Conservation (phyloP, 2,329 filamentous ascomycete species). For the Colletotrichum spaethianum region DNA sequence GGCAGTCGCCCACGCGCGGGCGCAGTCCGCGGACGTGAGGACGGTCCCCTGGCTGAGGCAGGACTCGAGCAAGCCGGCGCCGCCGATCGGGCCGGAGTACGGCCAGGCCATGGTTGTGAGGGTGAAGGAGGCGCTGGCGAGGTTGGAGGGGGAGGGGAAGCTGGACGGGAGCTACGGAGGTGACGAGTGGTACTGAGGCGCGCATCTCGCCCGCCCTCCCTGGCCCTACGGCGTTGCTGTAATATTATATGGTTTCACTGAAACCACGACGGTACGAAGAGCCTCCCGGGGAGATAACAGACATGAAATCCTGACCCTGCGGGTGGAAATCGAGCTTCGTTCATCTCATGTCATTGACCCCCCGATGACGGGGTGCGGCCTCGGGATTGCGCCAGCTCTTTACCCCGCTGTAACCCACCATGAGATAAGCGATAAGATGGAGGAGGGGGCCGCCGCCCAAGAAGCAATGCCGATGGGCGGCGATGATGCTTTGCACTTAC, state of each 20-base stretch:
- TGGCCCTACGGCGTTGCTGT: neutral
- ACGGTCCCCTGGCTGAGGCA: slow-evolving; percentile 46
- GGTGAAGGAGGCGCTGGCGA: slow-evolving; percentile 44
- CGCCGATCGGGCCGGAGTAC: slow-evolving; percentile 47
- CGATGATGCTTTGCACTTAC: neutral
- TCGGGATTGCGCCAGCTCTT: slow-evolving; percentile 25
- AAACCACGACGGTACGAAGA: no score
- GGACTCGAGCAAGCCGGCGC: slow-evolving; percentile 43
- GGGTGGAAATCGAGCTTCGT: neutral
- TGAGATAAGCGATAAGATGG: slow-evolving; percentile 37
- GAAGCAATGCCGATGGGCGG: slow-evolving; percentile 10
- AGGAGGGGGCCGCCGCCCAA: neutral
- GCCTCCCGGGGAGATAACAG: no score
- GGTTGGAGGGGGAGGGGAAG: slow-evolving; percentile 44
- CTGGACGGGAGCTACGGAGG: slow-evolving; percentile 37
- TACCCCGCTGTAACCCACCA: slow-evolving; percentile 37
- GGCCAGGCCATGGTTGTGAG: slow-evolving; percentile 46
- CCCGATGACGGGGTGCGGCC: neutral
- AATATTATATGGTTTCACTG: neutral
- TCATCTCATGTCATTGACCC: neutral
- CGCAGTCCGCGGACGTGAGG: neutral
- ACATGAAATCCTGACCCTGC: neutral
- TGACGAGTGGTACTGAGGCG: slow-evolving; percentile 43
- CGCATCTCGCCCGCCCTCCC: neutral
- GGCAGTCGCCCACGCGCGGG: slow-evolving; percentile 3